phyloP scores from a whole-genome alignment of 495 filamentous ascomycete genomes.

The Astrothelium subdiscretum region DNA sequence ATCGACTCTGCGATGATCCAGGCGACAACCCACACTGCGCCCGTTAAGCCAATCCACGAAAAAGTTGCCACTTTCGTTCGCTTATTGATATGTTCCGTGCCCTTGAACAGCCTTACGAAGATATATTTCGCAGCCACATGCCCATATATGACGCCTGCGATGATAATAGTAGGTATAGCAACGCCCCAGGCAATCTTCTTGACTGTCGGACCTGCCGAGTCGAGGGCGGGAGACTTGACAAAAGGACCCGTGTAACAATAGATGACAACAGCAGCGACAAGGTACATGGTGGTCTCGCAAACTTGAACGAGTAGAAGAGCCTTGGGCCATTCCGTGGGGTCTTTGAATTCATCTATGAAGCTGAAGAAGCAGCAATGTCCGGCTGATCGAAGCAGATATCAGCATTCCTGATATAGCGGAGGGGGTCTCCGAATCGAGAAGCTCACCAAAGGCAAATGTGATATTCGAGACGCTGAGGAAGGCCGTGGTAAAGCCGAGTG shows the following conservation, averaged over 20 bases:
- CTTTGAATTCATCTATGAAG: conserved; percentile 14
- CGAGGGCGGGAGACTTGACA: conserved; percentile 60
- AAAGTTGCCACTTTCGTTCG: conserved; percentile 11
- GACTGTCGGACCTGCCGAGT: conserved; percentile 47
- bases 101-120: conserved; percentile 16
- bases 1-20: conserved; percentile 26
- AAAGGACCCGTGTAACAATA: conserved; percentile 60
- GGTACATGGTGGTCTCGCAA: conserved; percentile 41
- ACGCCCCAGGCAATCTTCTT: conserved; percentile 69
- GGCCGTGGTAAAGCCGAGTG: not conserved
- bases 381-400: conserved; percentile 34
- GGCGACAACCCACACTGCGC: conserved; percentile 13
- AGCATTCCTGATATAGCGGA: conserved; percentile 51
- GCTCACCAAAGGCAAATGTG: not conserved
- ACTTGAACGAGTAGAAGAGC: conserved; percentile 11
- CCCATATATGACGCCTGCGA: conserved; percentile 64
- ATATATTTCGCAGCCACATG: conserved; percentile 40
- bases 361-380: conserved; percentile 13
- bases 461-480: not conserved
- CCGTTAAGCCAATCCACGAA: conserved; percentile 22
- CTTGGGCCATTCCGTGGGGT: conserved; percentile 9
- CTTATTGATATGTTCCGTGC: conserved; percentile 14
- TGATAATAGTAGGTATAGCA: conserved; percentile 61
- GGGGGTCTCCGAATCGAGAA: conserved; percentile 42
- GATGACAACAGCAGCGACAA: conserved; percentile 53